Evolutionary conservation across 2,329 filamentous ascomycete genomes (phyloP).

Genomic region (Akanthomyces muscarius): DNA sequence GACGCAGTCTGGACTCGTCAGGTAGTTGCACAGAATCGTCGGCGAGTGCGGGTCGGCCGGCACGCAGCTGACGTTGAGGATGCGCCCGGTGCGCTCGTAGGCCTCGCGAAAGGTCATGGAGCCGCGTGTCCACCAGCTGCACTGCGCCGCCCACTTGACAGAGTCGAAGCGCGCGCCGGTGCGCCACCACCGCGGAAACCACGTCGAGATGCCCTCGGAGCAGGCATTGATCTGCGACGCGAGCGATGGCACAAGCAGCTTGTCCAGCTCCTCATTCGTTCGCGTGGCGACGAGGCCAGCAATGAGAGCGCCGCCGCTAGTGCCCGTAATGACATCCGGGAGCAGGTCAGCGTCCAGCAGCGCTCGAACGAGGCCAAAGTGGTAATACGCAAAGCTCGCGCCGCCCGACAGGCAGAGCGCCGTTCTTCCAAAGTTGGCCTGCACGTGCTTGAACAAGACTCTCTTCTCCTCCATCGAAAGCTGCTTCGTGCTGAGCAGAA

Average conservation of each 20-base stretch:
- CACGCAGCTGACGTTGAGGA: constrained; percentile 93
- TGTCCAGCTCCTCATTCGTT: constrained; percentile 85
- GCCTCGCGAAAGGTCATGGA: constrained; percentile 94
- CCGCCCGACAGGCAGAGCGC: constrained; percentile 91
- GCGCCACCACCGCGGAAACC: constrained; percentile 81
- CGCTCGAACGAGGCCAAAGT: constrained; percentile 88
- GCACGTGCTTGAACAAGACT: constrained; percentile 77
- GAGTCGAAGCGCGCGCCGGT: constrained; percentile 94
- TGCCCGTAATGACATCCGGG: constrained; percentile 93
- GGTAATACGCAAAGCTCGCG: constrained; percentile 93
- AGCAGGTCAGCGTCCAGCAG: constrained; percentile 80
- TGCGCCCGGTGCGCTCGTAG: constrained; percentile 87
- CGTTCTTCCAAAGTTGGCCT: constrained; percentile 87
- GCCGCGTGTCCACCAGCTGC: constrained; percentile 85
- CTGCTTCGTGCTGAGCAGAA: constrained; percentile 64
- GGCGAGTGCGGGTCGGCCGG: constrained; percentile 92
- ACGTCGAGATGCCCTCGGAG: constrained; percentile 69
- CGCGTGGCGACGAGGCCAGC: constrained; percentile 83
- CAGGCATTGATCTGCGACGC: constrained; percentile 81
- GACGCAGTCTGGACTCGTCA: constrained; percentile 93
- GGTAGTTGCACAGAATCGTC: constrained; percentile 89
- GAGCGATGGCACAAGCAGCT: constrained; percentile 81
- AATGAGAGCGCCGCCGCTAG: constrained; percentile 87
- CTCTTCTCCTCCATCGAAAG: constrained; percentile 71
- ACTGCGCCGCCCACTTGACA: constrained; percentile 81